These are phyloP conservation scores for Annona cherimola DNA, from an alignment of 164 flowering plant species.

Conservation along the genomic window DNA sequence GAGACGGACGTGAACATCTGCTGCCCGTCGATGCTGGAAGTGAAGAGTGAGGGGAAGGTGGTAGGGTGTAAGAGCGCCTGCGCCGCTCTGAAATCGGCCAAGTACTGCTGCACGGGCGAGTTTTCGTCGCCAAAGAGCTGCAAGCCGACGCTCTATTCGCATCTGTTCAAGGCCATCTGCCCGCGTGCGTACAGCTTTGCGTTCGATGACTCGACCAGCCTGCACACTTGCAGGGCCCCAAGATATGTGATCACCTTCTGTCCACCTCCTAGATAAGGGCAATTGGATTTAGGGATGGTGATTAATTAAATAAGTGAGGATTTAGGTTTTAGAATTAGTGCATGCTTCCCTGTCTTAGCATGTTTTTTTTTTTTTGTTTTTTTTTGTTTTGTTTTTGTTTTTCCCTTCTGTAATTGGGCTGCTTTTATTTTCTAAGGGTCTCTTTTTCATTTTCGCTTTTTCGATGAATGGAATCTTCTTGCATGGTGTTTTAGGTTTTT, in stretches of 20 bases:
- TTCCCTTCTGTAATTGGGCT: too few species aligned
- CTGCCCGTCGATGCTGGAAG: conserved; percentile 65
- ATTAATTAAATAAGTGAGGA: background rate
- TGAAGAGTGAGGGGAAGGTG: conserved; percentile 45
- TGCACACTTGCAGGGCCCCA: conserved; percentile 78
- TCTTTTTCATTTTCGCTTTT: too few species aligned
- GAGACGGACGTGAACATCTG: conserved; percentile 58
- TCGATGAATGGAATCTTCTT: too few species aligned
- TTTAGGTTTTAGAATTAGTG: background rate
- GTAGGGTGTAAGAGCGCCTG: conserved; percentile 90
- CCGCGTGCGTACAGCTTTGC: conserved; percentile 90
- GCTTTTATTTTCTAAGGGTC: too few species aligned
- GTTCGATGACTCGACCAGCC: conserved; percentile 77
- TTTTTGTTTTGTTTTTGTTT: too few species aligned
- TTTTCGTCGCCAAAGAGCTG: conserved; percentile 51
- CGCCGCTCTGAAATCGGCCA: conserved; percentile 52
- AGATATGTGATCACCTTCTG: conserved; percentile 85
- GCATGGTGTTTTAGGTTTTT: too few species aligned
- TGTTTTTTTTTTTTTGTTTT: background rate
- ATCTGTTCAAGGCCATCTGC: conserved; percentile 74
- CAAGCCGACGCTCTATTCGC: conserved; percentile 60
- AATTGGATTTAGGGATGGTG: background rate
- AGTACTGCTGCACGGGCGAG: conserved; percentile 84
- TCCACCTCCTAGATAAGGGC: conserved; percentile 41
- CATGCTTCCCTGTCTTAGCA: background rate